These are phyloP conservation scores for Chenopodium suecicum DNA, from an alignment of 148 eudicot genomes.

Conservation along the genomic window DNA sequence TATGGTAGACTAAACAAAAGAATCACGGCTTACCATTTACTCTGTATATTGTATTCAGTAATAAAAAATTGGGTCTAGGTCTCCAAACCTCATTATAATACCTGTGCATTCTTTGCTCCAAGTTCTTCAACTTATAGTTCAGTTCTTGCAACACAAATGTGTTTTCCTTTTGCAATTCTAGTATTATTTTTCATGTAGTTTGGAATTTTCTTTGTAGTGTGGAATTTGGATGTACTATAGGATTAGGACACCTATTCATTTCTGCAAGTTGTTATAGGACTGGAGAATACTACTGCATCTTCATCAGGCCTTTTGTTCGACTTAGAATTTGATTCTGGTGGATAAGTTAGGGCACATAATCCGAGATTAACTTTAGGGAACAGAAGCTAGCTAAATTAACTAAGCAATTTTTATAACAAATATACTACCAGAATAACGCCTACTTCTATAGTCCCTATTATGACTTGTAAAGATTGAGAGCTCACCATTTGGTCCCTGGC, in stretches of 20 bases:
- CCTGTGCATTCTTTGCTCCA: neutral
- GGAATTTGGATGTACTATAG: neutral
- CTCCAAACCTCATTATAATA: too few relatives aligned
- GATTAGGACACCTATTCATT: neutral
- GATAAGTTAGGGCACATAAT: neutral
- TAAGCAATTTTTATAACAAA: neutral
- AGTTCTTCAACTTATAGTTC: neutral
- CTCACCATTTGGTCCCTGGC: neutral
- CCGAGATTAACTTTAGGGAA: neutral
- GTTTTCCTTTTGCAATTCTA: neutral
- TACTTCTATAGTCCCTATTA: neutral
- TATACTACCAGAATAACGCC: neutral
- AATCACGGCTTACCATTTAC: neutral
- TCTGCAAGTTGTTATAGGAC: neutral
- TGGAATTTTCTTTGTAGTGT: neutral
- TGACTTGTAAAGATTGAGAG: neutral
- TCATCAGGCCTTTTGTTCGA: neutral
- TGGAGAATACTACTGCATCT: neutral
- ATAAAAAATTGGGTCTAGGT: too few relatives aligned
- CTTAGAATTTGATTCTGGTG: neutral
- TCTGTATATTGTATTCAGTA: too few relatives aligned
- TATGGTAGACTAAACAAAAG: neutral
- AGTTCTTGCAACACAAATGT: too few relatives aligned
- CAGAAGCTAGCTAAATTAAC: neutral
- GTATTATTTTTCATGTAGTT: neutral